phyloP scores from a whole-genome alignment of 257 asterid genomes.

The Solanum clarkiae region DNA sequence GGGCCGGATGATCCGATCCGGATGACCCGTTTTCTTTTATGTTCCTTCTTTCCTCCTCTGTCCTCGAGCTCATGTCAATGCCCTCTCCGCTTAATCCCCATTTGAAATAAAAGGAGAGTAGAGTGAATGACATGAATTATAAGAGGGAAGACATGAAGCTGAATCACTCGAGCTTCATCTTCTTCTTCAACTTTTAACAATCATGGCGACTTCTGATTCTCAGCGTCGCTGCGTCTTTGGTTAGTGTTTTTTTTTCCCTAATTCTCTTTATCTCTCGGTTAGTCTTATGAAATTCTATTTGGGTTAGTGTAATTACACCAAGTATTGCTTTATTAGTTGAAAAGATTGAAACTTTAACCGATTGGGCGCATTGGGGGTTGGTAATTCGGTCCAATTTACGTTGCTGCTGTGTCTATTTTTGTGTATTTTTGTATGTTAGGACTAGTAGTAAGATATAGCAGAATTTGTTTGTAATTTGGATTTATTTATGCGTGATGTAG shows the following conservation, averaged over 20 bases:
- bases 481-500: constrained; percentile 18
- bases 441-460: not conserved
- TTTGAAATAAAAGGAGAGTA: not conserved
- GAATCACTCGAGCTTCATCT: constrained; percentile 16
- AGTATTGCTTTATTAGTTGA: not conserved
- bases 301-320: not conserved
- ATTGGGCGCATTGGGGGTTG: not conserved
- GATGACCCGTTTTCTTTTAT: not conserved
- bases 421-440: not conserved
- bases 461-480: not conserved
- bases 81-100: not conserved
- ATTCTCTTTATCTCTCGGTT: not conserved
- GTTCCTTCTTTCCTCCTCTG: not conserved
- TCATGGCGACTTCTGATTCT: constrained; percentile 45
- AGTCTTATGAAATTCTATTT: not conserved
- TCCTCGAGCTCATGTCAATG: not conserved
- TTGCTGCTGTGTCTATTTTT: not conserved
- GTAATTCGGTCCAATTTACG: not conserved
- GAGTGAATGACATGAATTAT: not conserved
- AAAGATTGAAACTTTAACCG: not conserved
- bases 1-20: not conserved
- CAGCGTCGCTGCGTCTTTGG: constrained; percentile 94
- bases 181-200: constrained; percentile 7
- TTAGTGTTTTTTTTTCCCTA: constrained; percentile 8
- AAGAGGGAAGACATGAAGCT: constrained; percentile 23